These are phyloP conservation scores for Xerocomus spinulosus DNA, from an alignment of 768 basidiomycete species.

Conservation along the genomic window DNA sequence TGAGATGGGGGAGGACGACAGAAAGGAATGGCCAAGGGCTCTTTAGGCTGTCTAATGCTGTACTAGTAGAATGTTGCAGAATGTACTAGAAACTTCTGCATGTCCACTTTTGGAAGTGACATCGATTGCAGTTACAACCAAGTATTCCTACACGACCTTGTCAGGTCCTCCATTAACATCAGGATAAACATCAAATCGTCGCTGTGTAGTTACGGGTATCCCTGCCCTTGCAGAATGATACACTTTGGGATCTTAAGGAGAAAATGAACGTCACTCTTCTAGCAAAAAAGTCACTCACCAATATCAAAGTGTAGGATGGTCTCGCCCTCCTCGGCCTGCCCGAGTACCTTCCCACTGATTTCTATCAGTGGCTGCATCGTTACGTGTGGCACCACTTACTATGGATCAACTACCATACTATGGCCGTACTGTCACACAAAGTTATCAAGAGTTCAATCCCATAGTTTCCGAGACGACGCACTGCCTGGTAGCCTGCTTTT, in stretches of 20 bases:
- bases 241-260: conserved; percentile 52
- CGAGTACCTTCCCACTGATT: conserved; percentile 67
- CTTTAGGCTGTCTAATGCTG: conserved; percentile 28
- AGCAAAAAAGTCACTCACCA: conserved; percentile 50
- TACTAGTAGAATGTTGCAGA: conserved; percentile 29
- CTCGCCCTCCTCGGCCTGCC: conserved; percentile 72
- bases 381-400: conserved; percentile 44
- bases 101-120: conserved; percentile 18
- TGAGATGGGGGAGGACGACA: conserved; percentile 11
- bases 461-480: conserved; percentile 33
- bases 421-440: conserved; percentile 70
- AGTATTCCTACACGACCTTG: no score
- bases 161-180: conserved; percentile 68
- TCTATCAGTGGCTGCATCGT: conserved; percentile 5
- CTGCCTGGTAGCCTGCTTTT: conserved; percentile 82
- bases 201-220: conserved; percentile 88
- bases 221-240: conserved; percentile 67
- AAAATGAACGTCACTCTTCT: background rate
- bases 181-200: conserved; percentile 89
- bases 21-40: conserved; percentile 8
- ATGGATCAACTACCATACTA: conserved; percentile 86
- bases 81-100: conserved; percentile 29
- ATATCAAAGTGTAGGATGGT: conserved; percentile 77
- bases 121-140: no score
- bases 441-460: background rate